Conservation (phyloP, 371 early-diverging fungal genomes). For the Dichotomocladium elegans region DNA sequence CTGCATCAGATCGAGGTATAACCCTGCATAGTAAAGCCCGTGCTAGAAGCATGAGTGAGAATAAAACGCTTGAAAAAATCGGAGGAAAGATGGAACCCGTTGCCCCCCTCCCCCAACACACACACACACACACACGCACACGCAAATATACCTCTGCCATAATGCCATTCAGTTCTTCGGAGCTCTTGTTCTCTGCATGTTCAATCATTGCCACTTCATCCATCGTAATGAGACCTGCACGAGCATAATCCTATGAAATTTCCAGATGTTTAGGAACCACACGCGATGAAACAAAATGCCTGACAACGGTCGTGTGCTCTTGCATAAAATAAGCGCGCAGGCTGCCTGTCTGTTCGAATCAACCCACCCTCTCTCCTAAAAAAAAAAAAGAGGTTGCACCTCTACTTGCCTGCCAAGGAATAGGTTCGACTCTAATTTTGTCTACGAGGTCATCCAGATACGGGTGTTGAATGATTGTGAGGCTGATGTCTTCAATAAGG, state of each 20-base stretch:
- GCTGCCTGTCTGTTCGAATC: no score
- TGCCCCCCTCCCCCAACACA: background rate
- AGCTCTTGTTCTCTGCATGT: constrained; percentile 47
- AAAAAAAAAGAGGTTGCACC: background rate
- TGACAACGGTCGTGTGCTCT: no score
- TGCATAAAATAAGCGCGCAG: no score
- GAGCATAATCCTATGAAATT: constrained; percentile 66
- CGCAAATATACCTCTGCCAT: constrained; percentile 42
- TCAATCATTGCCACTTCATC: constrained; percentile 73
- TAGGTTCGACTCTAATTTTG: constrained; percentile 62
- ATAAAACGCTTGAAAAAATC: background rate
- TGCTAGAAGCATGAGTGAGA: constrained; percentile 15
- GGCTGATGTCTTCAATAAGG: constrained; percentile 44
- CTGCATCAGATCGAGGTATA: constrained; percentile 67
- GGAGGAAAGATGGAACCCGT: background rate
- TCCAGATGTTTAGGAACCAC: no score
- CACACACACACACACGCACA: background rate
- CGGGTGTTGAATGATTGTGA: constrained; percentile 67
- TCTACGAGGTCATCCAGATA: constrained; percentile 78
- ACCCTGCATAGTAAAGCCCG: constrained; percentile 53
- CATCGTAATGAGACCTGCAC: constrained; percentile 75
- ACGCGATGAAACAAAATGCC: no score
- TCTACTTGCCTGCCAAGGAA: constrained; percentile 82
- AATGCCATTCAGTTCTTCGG: constrained; percentile 39
- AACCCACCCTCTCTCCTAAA: no score